Evolutionary conservation across 1,284 basidiomycete species (phyloP), one percentile per base, ranked within the genome.

Genomic region (Ceratobasidium sp.): DNA sequence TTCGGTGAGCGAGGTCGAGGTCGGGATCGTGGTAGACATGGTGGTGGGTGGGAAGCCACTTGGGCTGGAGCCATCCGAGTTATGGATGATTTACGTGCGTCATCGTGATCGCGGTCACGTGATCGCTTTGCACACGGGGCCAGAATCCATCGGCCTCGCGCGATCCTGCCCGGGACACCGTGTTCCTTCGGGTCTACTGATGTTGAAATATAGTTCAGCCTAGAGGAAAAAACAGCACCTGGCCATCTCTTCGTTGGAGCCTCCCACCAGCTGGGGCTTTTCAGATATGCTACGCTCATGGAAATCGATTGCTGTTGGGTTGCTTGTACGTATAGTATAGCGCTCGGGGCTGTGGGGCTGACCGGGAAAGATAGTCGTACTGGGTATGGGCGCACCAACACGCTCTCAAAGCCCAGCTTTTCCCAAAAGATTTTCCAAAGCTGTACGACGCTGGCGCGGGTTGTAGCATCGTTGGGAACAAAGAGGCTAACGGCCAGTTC

Each of bases 391-490:
- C 32, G 29, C 61, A 52, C 51, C 61, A 74, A 37, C 71, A 64
- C 32, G 71, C 71, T 25, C n/a, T 74, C 19, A 37, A 49, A 29
- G 51, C 71, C 9, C 71, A 74, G 29, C 49, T 74, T 15, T 43
- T 64, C 19, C 46, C 71, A 17, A 74, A 74, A 25, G 51, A 65
- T n/a, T 19, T 74, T 6, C 71, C 71, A 19, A 44, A 34, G 15
- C 46, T 74, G 0, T 74, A 40, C 32, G 56, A 59, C 49, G 59
- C 59, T 5, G 49, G 59, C 22, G 71, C 44, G 19, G 61, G 40
- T 54, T 91, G 90, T 80, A 62, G 37, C 13, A 79, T 81, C 25
- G 80, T 85, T 17, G 78, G 88, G 61, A 81, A 82, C 29, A 85
- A 86, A 2, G 79, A 78, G 9, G 80, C 80, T 22, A 49, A 62